These are phyloP conservation scores for Solanum dulcamara DNA, from an alignment of 257 asterid species.

Conservation along the genomic window DNA sequence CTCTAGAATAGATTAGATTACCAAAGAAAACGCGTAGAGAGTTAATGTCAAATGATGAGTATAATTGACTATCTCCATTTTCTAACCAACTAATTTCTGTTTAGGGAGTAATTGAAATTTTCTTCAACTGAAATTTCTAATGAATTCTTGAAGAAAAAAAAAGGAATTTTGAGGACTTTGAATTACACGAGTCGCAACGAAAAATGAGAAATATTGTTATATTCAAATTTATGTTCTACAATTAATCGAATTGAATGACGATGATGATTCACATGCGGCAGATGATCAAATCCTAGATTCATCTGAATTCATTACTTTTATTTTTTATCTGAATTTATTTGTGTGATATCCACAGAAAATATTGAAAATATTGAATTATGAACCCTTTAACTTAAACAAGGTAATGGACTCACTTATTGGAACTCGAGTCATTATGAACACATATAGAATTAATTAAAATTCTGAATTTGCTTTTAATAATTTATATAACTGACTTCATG, in stretches of 20 bases:
- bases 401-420: background rate
- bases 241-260: background rate
- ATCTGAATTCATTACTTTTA: background rate
- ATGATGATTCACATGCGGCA: background rate
- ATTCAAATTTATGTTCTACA: background rate
- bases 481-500: background rate
- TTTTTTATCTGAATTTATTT: background rate
- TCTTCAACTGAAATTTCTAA: background rate
- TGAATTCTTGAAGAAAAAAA: background rate
- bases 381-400: background rate
- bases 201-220: background rate
- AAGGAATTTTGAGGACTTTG: background rate
- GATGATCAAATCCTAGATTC: background rate
- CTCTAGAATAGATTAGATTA: background rate
- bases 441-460: background rate
- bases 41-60: constrained; percentile 1
- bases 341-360: background rate
- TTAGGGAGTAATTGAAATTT: background rate
- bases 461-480: accelerated
- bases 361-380: background rate
- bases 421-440: background rate
- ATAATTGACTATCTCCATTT: constrained; percentile 6
- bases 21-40: constrained; percentile 14
- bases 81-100: background rate
- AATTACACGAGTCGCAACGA: background rate